phyloP scores from a whole-genome alignment of 352 stramenopile genomes.

The Globisporangium paddicum region DNA sequence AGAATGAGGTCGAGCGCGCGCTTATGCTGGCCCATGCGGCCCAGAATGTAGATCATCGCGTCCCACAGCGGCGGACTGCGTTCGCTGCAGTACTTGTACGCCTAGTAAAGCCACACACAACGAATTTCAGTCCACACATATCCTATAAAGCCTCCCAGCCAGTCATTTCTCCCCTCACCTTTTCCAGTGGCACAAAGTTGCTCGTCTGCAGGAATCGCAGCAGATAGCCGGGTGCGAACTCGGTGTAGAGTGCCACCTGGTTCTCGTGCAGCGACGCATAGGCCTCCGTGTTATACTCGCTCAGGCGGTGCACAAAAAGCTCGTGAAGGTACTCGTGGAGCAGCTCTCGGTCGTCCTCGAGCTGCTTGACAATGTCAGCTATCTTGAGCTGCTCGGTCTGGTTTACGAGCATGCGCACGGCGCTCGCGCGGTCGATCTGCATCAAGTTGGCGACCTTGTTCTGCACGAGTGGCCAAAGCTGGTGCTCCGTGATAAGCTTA shows the following conservation, averaged over 20 bases:
- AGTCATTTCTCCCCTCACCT: conserved; percentile 23
- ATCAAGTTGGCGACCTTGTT: conserved; percentile 78
- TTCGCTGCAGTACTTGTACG: conserved; percentile 75
- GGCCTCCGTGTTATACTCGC: conserved; percentile 76
- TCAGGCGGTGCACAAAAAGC: conserved; percentile 58
- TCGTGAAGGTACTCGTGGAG: conserved; percentile 78
- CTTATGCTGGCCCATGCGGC: conserved; percentile 85
- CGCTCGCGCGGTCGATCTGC: conserved; percentile 64
- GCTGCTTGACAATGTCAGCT: conserved; percentile 65
- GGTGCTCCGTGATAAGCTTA: conserved; percentile 79
- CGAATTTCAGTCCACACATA: neutral
- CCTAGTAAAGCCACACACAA: conserved; percentile 21
- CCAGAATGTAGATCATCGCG: conserved; percentile 85
- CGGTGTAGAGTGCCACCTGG: conserved; percentile 69
- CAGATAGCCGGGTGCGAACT: conserved; percentile 57
- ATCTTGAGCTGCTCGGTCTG: conserved; percentile 82
- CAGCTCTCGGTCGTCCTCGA: conserved; percentile 59
- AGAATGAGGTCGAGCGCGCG: conserved; percentile 79
- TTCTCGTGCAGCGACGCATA: conserved; percentile 70
- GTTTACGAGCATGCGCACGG: conserved; percentile 74
- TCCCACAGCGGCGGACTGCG: conserved; percentile 71
- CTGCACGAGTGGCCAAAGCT: conserved; percentile 71
- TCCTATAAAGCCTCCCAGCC: neutral
- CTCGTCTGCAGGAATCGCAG: conserved; percentile 78
- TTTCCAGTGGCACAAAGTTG: conserved; percentile 80